Percentiles rank a stretch among this genome's conserved stretches.
Conservation (phyloP, 2,329 filamentous ascomycete genomes). For the Pseudogymnoascus sp. region DNA sequence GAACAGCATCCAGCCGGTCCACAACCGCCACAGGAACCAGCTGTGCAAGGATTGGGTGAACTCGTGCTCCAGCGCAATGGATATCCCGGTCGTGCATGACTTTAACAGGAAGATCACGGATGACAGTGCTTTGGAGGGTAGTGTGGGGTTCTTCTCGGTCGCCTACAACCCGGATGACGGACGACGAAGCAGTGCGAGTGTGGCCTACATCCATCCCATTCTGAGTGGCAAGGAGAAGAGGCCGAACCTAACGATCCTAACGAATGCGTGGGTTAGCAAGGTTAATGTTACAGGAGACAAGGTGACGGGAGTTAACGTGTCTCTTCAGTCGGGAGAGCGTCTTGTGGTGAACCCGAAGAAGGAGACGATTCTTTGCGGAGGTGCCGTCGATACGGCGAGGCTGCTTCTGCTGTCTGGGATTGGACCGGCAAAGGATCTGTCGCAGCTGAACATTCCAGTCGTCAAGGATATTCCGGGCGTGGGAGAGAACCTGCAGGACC, state of each 20-base stretch:
- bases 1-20: slow-evolving; percentile 86
- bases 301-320: slow-evolving; percentile 68
- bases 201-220: slow-evolving; percentile 90
- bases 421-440: slow-evolving; percentile 28
- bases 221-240: slow-evolving; percentile 74
- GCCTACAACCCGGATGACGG: slow-evolving; percentile 88
- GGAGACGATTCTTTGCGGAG: slow-evolving; percentile 55
- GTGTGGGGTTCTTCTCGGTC: slow-evolving; percentile 85
- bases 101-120: slow-evolving; percentile 79
- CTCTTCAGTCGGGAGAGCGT: slow-evolving; percentile 45
- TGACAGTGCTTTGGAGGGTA: slow-evolving; percentile 64
- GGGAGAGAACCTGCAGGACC: slow-evolving; percentile 32
- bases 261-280: slow-evolving; percentile 80
- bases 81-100: slow-evolving; percentile 74
- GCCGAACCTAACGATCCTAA: slow-evolving; percentile 78
- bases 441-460: slow-evolving; percentile 27
- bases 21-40: slow-evolving; percentile 79
- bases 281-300: slow-evolving; percentile 63
- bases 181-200: slow-evolving; percentile 74
- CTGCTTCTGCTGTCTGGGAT: slow-evolving; percentile 35
- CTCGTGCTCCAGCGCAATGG: slow-evolving; percentile 68
- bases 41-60: slow-evolving; percentile 85
- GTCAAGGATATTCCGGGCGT: slow-evolving; percentile 29
- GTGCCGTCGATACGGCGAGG: slow-evolving; percentile 32
- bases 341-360: slow-evolving; percentile 56